These are phyloP conservation scores for Pythium guiyangense DNA, from an alignment of 352 stramenopile genomes.

Conservation along the genomic window DNA sequence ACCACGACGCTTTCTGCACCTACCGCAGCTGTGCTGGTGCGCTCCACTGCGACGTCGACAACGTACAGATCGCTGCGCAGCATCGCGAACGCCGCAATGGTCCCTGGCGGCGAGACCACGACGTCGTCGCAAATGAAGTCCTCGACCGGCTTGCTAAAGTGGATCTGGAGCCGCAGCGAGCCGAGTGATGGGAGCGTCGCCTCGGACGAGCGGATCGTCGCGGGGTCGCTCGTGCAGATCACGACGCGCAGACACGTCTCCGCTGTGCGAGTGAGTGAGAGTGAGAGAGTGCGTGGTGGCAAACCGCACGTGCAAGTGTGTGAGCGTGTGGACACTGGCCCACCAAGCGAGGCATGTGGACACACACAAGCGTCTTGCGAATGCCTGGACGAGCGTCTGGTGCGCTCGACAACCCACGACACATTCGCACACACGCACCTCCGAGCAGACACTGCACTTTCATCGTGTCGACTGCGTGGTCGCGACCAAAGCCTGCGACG, in stretches of 20 bases:
- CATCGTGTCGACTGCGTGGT: conserved; percentile 50
- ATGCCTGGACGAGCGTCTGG: background rate
- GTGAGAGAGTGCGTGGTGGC: too few species aligned
- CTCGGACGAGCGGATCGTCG: too few species aligned
- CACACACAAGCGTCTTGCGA: too few species aligned
- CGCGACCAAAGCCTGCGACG: conserved; percentile 30
- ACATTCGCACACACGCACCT: too few species aligned
- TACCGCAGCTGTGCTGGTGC: too few species aligned
- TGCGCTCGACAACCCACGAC: too few species aligned
- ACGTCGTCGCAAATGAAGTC: conserved; percentile 67
- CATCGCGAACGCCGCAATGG: conserved; percentile 30
- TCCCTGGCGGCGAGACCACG: conserved; percentile 3
- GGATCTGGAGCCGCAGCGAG: conserved; percentile 35
- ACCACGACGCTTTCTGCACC: too few species aligned
- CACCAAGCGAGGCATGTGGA: too few species aligned
- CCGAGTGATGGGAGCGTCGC: background rate
- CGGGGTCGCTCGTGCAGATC: conserved; percentile 11
- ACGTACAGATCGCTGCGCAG: conserved; percentile 42
- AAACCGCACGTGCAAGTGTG: too few species aligned
- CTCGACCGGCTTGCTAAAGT: conserved; percentile 64
- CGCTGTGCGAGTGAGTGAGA: conserved; percentile 4
- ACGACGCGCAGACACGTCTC: conserved; percentile 15
- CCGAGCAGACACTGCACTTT: conserved; percentile 54
- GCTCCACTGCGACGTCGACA: conserved; percentile 11
- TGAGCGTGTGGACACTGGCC: too few species aligned